Base-by-base conservation (phyloP, 1,284 basidiomycete species). In the Apiotrichum porosum region DNA sequence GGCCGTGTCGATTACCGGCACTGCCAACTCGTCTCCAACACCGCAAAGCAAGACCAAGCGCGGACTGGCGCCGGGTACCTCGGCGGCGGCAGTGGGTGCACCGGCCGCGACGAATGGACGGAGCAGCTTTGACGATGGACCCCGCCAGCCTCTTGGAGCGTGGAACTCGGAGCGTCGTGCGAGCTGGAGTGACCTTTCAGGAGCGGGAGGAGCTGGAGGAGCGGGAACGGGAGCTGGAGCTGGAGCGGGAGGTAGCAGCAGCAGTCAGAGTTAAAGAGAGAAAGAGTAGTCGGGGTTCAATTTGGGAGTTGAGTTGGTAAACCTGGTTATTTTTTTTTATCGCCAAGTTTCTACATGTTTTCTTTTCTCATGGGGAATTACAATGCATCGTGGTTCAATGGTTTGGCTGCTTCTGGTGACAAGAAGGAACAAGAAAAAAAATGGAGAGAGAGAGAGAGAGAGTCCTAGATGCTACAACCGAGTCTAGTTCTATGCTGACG, bases 171-270 rank as follows among this genome's bases (percentile, higher is more conserved):
- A 69, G 36, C 43, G 66, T 22, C 52, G 66, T 28, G 66, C 65
- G 33, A 69, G 67, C 44, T 69, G 62, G 52, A 60, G 61, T 35
- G 62, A 62, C 51, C 33, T 52, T n/a, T n/a, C n/a, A n/a, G n/a
- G n/a, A n/a, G n/a, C n/a, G n/a, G n/a, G n/a, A n/a, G n/a, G n/a
- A n/a, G n/a, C n/a, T n/a, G n/a, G n/a, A n/a, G n/a, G n/a, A n/a
- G n/a, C n/a, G n/a, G n/a, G n/a, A n/a, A n/a, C n/a, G n/a, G n/a
- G n/a, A n/a, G n/a, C n/a, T n/a, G n/a, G n/a, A n/a, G n/a, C n/a
- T n/a, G n/a, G n/a, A n/a, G n/a, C n/a, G n/a, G n/a, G 14, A 23
- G n/a, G 37, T n/a, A 39, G 37, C 31, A 34, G 31, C 13, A 36
- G 26, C 26, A 28, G 32, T 22, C 14, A 13, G n/a, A 22, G 19